Evolutionary conservation across 2,329 filamentous ascomycete species (phyloP), one percentile per base, ranked within the genome.

Genomic region (Fusarium nisikadoi): DNA sequence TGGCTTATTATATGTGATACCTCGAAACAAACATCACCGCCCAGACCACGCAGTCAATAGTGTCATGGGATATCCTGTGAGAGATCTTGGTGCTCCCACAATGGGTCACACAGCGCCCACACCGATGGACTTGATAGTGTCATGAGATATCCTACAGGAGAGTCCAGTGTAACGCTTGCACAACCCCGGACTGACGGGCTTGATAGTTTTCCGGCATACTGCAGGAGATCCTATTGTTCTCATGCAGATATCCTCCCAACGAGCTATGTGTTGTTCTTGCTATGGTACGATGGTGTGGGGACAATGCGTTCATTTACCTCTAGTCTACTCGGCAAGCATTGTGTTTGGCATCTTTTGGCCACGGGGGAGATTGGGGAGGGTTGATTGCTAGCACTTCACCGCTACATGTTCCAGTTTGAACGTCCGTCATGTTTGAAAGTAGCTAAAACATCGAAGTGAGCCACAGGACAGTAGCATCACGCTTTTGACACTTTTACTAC

Each of bases 191-290:
- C 31, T 3, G n/a, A 4, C 8, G 29, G n/a, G 11, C 23, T 4
- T 23, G 0, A 6, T 19, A 13, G 31, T 13, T 25, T 25, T 7
- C 8, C 2, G 6, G 29, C 10, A 13, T 2, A 8, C 12, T 19
- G n/a, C 47, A 36, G 5, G n/a, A 20, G 1, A 6, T 8, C 20
- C 47, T 36, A 36, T 50, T 50, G 31, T 35, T 50, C 31, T 25
- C n/a, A 10, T 8, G 10, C n/a, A 7, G 29, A 5, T 5, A 10
- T 12, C 2, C 29, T 35, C n/a, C 4, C 45, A 8, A 31, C 8
- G 6, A 29, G 13, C 27, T n/a, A 14, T 25, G 29, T 12, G n/a
- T 13, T 19, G 20, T 50, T 11, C 17, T 11, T 5, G 8, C 6
- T 10, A 7, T 47, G 9, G 27, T 50, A 50, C 47, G n/a, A 50